Evolutionary conservation across 2,329 filamentous ascomycete species (phyloP), one percentile per base, ranked within the genome.

Genomic region (Phyllosticta ampelicida): DNA sequence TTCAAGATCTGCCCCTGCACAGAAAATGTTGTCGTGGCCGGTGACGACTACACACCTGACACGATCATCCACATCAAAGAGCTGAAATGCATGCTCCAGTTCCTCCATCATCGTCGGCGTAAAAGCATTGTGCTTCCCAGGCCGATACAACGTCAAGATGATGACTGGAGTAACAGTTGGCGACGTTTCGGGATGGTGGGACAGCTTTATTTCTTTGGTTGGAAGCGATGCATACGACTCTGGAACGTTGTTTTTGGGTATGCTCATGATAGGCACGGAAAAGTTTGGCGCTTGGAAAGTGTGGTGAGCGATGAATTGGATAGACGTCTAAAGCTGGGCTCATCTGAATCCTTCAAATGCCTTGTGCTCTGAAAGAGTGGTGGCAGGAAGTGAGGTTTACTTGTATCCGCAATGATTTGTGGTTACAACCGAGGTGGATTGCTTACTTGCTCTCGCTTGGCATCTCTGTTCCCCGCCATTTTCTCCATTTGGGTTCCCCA

Each of bases 111-210:
- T 88, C 13, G 71, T 75, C 19, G 77, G 73, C 2, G 84, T 88
- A 71, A 89, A 88, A 61, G 83, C 85, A 78, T 89, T 89, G 72
- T 84, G 77, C 60, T 82, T 82, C 10, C 74, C 70, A 0, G 86
- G 86, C 18, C 86, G 81, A 72, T 86, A 77, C 48, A 89, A 78
- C 1, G 80, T 80, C 30, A 88, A 70, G 61, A 87, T 69, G 54
- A 89, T 77, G 55, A 87, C 77, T 16, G 79, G 78, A 0, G 85
- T 87, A 13, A 80, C 78, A 2, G 77, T 73, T 10, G 78, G 68
- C 0, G 85, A 81, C 23, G 71, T 66, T 5, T 65, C 61, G 3
- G 68, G 69, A 55, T 76, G 69, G 62, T 77, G 74, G 23, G 67
- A 66, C 6, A 75, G 69, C 53, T 65, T 69, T 62, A 78, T 77